Conservation (phyloP, 345 rosid genomes). For the Camelina neglecta region DNA sequence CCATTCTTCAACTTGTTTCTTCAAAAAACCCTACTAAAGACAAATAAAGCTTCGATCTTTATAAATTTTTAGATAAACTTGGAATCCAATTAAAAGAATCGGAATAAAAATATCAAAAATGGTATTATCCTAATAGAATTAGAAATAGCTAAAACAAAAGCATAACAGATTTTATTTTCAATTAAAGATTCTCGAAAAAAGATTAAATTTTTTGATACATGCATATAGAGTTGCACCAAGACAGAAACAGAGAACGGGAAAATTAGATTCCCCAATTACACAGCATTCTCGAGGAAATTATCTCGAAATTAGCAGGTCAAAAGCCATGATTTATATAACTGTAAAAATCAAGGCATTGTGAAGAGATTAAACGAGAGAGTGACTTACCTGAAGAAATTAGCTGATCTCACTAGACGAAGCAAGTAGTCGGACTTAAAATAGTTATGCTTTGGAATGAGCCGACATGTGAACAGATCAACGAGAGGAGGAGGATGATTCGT, state of each 20-base stretch:
- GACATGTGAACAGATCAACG: constrained; percentile 18
- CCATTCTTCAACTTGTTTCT: constrained; percentile 43
- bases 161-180: not conserved
- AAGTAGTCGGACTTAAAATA: not conserved
- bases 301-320: not conserved
- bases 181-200: not conserved
- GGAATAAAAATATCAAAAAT: not conserved
- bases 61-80: not conserved
- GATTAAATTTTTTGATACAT: not conserved
- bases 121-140: not conserved
- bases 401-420: constrained; percentile 4
- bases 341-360: constrained; percentile 5
- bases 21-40: not conserved
- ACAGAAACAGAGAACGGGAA: constrained; percentile 3
- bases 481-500: not conserved
- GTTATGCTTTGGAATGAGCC: not conserved
- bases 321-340: not conserved
- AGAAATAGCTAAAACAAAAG: too few relatives aligned
- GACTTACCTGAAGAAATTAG: constrained; percentile 19
- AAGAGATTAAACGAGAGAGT: not conserved
- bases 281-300: not conserved
- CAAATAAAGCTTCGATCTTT: constrained; percentile 5
- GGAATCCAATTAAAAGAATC: not conserved
- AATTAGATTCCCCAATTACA: not conserved
- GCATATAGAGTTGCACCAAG: constrained; percentile 36